These are phyloP conservation scores for Lipomyces yamadae DNA, from an alignment of 805 yeast species.

Conservation along the genomic window DNA sequence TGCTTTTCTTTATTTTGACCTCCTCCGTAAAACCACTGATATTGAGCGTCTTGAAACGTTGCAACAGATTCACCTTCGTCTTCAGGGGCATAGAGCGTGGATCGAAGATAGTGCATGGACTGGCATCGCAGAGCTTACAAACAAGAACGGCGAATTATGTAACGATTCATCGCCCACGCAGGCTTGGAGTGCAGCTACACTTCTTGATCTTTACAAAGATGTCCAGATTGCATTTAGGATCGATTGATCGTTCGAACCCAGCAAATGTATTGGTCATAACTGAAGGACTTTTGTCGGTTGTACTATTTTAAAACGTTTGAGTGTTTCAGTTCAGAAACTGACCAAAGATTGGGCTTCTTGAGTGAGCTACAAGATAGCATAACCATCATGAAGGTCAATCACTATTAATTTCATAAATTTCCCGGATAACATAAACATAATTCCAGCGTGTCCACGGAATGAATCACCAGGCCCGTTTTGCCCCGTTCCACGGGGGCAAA, in stretches of 20 bases:
- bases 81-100: slow-evolving; percentile 72
- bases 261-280: not conserved
- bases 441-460: too few species aligned
- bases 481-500: not conserved
- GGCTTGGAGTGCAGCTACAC: slow-evolving; percentile 92
- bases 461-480: too few species aligned
- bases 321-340: too few species aligned
- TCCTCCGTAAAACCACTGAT: slow-evolving; percentile 46
- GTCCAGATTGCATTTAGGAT: slow-evolving; percentile 10
- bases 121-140: slow-evolving; percentile 89
- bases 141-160: slow-evolving; percentile 82
- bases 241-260: not conserved
- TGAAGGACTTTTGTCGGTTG: not conserved
- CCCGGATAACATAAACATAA: too few species aligned
- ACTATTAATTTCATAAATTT: too few species aligned
- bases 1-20: slow-evolving; percentile 66
- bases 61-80: slow-evolving; percentile 62
- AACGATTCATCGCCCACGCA: slow-evolving; percentile 91
- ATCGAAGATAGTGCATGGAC: slow-evolving; percentile 84
- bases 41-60: slow-evolving; percentile 58
- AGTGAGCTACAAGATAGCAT: too few species aligned
- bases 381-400: too few species aligned
- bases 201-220: slow-evolving; percentile 79
- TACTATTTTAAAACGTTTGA: not conserved
- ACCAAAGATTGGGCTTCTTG: too few species aligned